A percentile compares a stretch with the other conserved stretches of the same genome.
Conservation (phyloP, 306 rosid species). For the Neltuma alba region DNA sequence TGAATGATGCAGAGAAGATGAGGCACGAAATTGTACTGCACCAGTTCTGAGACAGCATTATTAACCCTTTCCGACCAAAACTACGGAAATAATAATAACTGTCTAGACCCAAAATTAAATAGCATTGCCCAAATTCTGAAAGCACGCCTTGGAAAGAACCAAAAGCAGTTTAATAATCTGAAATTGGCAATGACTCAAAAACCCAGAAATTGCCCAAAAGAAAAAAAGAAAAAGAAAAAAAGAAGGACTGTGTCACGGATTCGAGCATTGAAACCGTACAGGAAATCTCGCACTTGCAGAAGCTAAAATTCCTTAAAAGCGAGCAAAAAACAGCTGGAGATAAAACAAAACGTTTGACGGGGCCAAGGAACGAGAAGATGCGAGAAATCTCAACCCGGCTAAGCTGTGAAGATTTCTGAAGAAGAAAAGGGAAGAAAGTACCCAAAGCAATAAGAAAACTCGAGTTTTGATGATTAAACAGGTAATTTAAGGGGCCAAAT, state of each 20-base stretch:
- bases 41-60: constrained; percentile 8
- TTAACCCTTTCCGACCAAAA: constrained; percentile 48
- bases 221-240: constrained; percentile 22
- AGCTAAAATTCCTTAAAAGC: constrained; percentile 32
- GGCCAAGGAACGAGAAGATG: neutral
- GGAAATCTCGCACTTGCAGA: constrained; percentile 41
- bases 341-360: constrained; percentile 35
- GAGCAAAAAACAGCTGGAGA: constrained; percentile 34
- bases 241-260: constrained; percentile 32
- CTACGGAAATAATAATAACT: constrained; percentile 30
- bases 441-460: too few species aligned
- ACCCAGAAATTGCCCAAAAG: constrained; percentile 30
- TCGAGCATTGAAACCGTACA: constrained; percentile 39
- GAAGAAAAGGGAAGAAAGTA: constrained; percentile 23
- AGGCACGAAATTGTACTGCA: constrained; percentile 7
- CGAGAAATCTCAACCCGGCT: constrained; percentile 22
- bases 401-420: constrained; percentile 30
- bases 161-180: constrained; percentile 30
- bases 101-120: constrained; percentile 17
- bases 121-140: constrained; percentile 25
- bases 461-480: neutral
- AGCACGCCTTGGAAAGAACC: constrained; percentile 25
- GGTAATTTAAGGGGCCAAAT: neutral
- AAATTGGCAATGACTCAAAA: constrained; percentile 32
- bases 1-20: constrained; percentile 64